Base-by-base conservation (phyloP, 75 land plant genomes). In the Cryptomeria japonica region DNA sequence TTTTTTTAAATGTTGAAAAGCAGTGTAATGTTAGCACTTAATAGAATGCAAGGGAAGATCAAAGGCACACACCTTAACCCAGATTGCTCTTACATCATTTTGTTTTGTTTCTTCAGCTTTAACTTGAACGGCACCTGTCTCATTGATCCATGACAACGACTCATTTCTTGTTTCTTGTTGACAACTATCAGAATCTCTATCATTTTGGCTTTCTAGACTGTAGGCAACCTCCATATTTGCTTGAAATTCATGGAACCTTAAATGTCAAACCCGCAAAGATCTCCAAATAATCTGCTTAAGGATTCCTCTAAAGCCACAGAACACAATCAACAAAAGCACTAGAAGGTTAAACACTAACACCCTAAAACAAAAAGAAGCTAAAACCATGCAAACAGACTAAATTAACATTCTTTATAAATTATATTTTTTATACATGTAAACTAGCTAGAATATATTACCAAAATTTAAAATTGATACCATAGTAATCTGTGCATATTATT, bases 61-160 rank as follows among this genome's bases (percentile, higher is more conserved):
- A 86, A 10, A 32, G 83, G 10, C 28, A 46, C 56, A 28, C 85
- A 94, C 95, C 95, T 94, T 94, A 36, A 93, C 95, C 95, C 95
- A 94, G 5, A 94, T 16, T 72, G 95, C 94, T 56, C 88, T 86
- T 61, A 93, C 39, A 85, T 90, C 90, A 87, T 94, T 93, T 86
- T 87, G 88, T 56, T 92, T 92, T 38, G 70, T 34, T 78, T 84
- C 78, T 84, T 90, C 86, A 58, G 80, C 55, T 79, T 87, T 88
- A 15, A 86, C 41, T 70, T 32, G 22, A 64, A 84, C 38, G 18
- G 49, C 70, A 61, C 25, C 80, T 38, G 38, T 78, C 25, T 78
- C 41, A 22, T 78, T 37, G 80, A 78, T 38, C 42, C 80, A 18
- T 78, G 80, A 38, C 80, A 78, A 78, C 2, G 38, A 22, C 44